Evolutionary conservation across 2,329 filamentous ascomycete species (phyloP), one percentile per base, ranked within the genome.

Genomic region (Diaporthe humulicola): DNA sequence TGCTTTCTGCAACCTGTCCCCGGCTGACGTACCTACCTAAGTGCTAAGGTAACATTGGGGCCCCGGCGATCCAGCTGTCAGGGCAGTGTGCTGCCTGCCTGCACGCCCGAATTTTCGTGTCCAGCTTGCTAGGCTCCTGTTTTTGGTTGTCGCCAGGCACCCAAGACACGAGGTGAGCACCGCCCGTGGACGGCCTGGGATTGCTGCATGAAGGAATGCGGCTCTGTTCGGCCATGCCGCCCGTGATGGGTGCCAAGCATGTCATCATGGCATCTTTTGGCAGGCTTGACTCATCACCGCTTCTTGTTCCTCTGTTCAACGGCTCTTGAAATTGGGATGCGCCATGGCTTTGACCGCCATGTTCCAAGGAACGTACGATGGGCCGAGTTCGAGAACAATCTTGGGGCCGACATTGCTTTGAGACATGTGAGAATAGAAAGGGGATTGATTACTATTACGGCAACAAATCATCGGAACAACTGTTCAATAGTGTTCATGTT

Each of bases 161-260:
- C 64, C 45, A 30, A 28, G 33, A 45, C 64, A 69, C 64, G 33
- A 33, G n/a, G 52, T 33, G 33, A 9, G n/a, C 48, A 40, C 48
- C 12, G 48, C 64, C 48, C 48, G 1, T 28, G 48, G n/a, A n/a
- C 48, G 5, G 5, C 5, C 4, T 9, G 33, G 28, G 48, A 58
- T 57, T 36, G 4, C 56, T 17, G 17, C 40, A n/a, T 28, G 30
- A n/a, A 25, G 8, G 40, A 50, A 54, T 69, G 64, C 64, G 64
- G 64, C 64, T 69, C 64, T 67, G 25, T 25, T 67, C 64, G 64
- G 64, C 64, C 45, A 22, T 3, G 22, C 64, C 64, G 64, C 12
- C 2, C 48, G n/a, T 28, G 30, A 17, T 38, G 48, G 22, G 28
- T 52, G 64, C 45, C 33, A 54, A 52, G 64, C 48, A 36, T 42